Evolutionary conservation across 176 grass and related monocot genomes (phyloP).

Genomic region (Eremochloa ophiuroides): DNA sequence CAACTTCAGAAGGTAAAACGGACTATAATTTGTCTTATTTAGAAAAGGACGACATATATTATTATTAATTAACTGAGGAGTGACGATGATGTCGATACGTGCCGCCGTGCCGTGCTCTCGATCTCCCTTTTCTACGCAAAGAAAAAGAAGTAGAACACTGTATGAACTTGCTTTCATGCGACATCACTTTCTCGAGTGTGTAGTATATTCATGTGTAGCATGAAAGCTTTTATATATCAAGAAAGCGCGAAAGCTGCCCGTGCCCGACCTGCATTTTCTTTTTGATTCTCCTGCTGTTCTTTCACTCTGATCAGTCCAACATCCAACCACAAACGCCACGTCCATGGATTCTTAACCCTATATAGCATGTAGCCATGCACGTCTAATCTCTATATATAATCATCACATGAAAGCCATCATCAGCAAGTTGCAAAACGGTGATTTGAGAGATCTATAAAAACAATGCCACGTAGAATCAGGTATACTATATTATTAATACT

Average conservation of each 20-base stretch:
- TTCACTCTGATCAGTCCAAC: slow-evolving; percentile 13
- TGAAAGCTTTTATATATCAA: not conserved
- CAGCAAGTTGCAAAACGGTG: not conserved
- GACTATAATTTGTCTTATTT: not conserved
- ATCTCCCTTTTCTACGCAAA: slow-evolving; percentile 16
- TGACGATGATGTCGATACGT: not conserved
- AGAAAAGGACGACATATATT: not conserved
- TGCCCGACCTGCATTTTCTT: not conserved
- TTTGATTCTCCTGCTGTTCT: not conserved
- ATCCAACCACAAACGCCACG: not conserved
- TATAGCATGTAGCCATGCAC: not conserved
- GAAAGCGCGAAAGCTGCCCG: slow-evolving; percentile 17
- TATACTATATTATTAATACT: not conserved
- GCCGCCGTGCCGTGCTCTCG: not conserved
- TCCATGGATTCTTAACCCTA: not conserved
- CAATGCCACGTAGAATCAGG: not conserved
- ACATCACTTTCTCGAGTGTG: slow-evolving; percentile 30
- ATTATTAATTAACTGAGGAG: not conserved
- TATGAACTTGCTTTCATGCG: slow-evolving; percentile 26
- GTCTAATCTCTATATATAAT: not conserved
- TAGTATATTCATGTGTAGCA: slow-evolving; percentile 26
- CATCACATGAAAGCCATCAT: not conserved
- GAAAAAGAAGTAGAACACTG: not conserved
- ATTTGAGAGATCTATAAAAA: not conserved
- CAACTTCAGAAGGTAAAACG: no score